Conservation (phyloP, 768 basidiomycete species). For the Glaciozyma martinii region DNA sequence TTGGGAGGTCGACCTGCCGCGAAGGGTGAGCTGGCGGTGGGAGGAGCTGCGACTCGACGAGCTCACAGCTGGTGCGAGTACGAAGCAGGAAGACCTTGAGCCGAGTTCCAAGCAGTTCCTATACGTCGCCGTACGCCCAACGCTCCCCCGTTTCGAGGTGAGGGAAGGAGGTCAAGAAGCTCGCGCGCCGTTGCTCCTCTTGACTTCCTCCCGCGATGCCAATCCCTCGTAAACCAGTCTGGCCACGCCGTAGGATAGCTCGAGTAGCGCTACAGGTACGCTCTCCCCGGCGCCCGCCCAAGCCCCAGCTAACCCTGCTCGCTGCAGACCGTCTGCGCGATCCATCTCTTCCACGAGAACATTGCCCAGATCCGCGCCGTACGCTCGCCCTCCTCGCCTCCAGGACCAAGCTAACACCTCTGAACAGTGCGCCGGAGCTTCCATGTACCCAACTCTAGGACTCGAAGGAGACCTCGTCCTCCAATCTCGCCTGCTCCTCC, state of each 20-base stretch:
- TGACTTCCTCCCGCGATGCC: not conserved
- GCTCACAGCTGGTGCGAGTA: not conserved
- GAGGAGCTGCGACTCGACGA: not conserved
- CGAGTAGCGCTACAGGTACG: not conserved
- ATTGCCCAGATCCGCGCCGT: conserved; percentile 28
- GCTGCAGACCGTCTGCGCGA: conserved; percentile 15
- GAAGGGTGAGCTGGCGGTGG: not conserved
- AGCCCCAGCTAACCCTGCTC: not conserved
- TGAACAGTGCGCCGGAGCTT: conserved; percentile 28
- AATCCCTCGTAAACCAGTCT: not conserved
- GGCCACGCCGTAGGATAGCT: not conserved
- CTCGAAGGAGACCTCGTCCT: conserved; percentile 24
- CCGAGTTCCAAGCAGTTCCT: not conserved
- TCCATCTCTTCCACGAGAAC: conserved; percentile 29
- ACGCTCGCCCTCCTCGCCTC: not conserved
- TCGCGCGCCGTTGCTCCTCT: too few relatives aligned
- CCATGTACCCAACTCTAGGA: conserved; percentile 28
- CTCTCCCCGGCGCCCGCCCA: not conserved
- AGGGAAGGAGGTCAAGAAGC: too few relatives aligned
- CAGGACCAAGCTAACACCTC: not conserved
- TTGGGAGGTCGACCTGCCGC: not conserved
- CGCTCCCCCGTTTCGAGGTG: not conserved
- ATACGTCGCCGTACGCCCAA: too few relatives aligned
- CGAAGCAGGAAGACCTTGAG: too few relatives aligned
- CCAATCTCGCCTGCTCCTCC: conserved; percentile 18